Conservation (phyloP, 176 grass and related monocot genomes). For the Ensete glaucum region DNA sequence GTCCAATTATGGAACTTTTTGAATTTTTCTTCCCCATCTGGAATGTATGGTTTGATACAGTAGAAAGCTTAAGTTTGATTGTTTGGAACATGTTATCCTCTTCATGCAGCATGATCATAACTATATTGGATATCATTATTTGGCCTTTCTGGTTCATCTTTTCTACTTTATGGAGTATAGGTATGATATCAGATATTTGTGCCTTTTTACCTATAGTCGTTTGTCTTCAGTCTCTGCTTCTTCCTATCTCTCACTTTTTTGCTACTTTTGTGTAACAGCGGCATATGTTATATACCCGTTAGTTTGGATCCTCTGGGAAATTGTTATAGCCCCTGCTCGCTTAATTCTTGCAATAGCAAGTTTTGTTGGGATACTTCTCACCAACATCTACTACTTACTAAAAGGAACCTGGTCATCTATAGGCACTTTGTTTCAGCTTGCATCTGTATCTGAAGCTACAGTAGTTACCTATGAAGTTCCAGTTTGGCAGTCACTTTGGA, state of each 20-base stretch:
- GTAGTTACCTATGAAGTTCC: conserved; percentile 41
- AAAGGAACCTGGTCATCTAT: conserved; percentile 53
- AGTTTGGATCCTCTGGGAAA: conserved; percentile 61
- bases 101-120: conserved; percentile 46
- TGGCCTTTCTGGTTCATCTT: conserved; percentile 78
- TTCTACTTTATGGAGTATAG: conserved; percentile 42
- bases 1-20: conserved; percentile 66
- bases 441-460: conserved; percentile 38
- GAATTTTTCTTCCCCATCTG: conserved; percentile 68
- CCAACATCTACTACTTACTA: conserved; percentile 36
- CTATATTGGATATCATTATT: conserved; percentile 50
- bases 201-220: not conserved
- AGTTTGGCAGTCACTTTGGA: conserved; percentile 70
- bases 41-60: conserved; percentile 54
- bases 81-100: conserved; percentile 41
- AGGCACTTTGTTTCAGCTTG: conserved; percentile 60
- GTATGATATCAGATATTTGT: conserved; percentile 37
- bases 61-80: conserved; percentile 44
- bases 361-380: conserved; percentile 47
- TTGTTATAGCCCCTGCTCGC: conserved; percentile 52
- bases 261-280: conserved; percentile 35
- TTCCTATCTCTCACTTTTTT: not conserved
- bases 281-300: conserved; percentile 65
- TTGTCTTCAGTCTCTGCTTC: conserved; percentile 17
- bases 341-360: conserved; percentile 40